Conservation (phyloP, 2,329 filamentous ascomycete species). For the Penicillium verrucosum region DNA sequence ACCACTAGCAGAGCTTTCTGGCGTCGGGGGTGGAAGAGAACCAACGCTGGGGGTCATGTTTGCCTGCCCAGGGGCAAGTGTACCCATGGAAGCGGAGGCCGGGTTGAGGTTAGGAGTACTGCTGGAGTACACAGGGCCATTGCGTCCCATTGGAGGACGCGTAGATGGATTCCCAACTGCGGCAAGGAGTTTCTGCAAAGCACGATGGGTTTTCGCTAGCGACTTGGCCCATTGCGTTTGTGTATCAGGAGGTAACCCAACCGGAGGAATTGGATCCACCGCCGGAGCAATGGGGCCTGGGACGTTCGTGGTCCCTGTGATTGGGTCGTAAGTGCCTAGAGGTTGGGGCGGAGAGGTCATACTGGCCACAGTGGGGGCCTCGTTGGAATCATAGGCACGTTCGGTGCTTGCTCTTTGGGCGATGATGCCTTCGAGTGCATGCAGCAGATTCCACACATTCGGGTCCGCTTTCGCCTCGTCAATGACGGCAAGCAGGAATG, state of each 20-base stretch:
- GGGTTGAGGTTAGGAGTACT: constrained; percentile 16
- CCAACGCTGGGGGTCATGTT: constrained; percentile 35
- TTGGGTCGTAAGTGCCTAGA: constrained; percentile 23
- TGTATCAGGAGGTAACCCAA: constrained; percentile 29
- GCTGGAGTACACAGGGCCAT: constrained; percentile 16
- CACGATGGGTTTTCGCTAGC: constrained; percentile 45
- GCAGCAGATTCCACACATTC: constrained; percentile 40
- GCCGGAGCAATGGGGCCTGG: constrained; percentile 25
- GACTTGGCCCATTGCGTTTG: constrained; percentile 48
- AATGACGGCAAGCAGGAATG: constrained; percentile 47
- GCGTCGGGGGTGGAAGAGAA: constrained; percentile 45
- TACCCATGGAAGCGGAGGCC: constrained; percentile 12
- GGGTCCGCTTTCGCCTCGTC: constrained; percentile 44
- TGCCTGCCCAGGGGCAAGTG: constrained; percentile 19
- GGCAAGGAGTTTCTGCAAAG: constrained; percentile 45
- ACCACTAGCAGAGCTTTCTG: constrained; percentile 46
- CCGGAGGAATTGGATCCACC: constrained; percentile 29
- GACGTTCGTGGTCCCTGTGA: constrained; percentile 32
- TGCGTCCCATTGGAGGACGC: constrained; percentile 15
- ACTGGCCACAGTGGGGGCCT: constrained; percentile 10
- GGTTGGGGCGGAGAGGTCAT: constrained; percentile 20
- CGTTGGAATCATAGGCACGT: constrained; percentile 25
- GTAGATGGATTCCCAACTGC: constrained; percentile 33
- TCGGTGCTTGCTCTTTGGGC: constrained; percentile 41
- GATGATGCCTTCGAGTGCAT: constrained; percentile 45